These are phyloP conservation scores for Pisolithus thermaeus DNA, from an alignment of 1,284 basidiomycete genomes.

Conservation along the genomic window DNA sequence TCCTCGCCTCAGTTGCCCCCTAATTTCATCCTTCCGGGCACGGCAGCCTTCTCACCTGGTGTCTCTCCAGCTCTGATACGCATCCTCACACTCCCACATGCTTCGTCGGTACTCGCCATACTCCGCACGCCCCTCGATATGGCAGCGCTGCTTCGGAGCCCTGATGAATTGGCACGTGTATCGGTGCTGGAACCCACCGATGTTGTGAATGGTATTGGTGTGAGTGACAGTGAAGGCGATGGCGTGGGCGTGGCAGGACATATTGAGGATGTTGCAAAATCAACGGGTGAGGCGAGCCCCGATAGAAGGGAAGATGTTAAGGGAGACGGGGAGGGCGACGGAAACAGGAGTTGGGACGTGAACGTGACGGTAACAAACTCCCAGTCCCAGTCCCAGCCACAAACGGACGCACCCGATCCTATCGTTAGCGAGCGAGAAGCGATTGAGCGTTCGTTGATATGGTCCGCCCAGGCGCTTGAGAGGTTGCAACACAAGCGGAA, in stretches of 20 bases:
- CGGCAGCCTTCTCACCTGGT: background rate
- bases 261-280: slow-evolving; percentile 14
- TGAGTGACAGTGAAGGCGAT: slow-evolving; percentile 10
- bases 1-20: no score
- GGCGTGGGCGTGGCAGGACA: slow-evolving; percentile 45
- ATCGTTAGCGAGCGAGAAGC: background rate
- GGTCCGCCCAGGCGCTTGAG: slow-evolving; percentile 22
- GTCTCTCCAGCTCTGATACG: slow-evolving; percentile 10
- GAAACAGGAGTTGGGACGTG: background rate
- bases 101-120: slow-evolving; percentile 36
- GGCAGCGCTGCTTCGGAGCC: slow-evolving; percentile 52
- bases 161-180: slow-evolving; percentile 59
- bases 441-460: background rate
- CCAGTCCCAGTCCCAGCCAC: no score
- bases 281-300: slow-evolving; percentile 21
- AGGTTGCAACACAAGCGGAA: slow-evolving; percentile 20
- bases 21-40: background rate
- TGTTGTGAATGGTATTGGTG: slow-evolving; percentile 18
- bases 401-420: no score
- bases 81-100: slow-evolving; percentile 27
- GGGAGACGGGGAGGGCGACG: slow-evolving; percentile 8
- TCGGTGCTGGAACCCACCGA: background rate
- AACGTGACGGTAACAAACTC: no score
- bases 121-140: slow-evolving; percentile 58
- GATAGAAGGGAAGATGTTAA: slow-evolving; percentile 27